Evolutionary conservation across 106 monocot species (phyloP).

Genomic region (Cymbidium sinense): DNA sequence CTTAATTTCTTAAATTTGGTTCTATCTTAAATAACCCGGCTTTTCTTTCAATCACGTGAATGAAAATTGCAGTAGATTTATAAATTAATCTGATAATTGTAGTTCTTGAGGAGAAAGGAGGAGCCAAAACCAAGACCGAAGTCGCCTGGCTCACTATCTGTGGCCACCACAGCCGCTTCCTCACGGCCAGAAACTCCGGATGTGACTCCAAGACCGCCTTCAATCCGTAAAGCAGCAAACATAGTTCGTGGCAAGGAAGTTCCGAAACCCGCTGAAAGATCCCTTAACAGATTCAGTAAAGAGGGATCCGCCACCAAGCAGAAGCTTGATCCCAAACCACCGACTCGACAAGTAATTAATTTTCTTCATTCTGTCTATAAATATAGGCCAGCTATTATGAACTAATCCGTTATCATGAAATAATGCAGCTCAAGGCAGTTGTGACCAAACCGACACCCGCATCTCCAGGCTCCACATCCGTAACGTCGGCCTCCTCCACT

Average conservation of each 20-base stretch:
- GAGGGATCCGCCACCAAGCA: not conserved
- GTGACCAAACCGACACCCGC: not conserved
- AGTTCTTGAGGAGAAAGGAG: not conserved
- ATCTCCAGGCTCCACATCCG: slow-evolving; percentile 22
- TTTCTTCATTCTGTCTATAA: not conserved
- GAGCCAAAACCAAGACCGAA: not conserved
- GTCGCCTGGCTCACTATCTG: not conserved
- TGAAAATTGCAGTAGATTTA: not conserved
- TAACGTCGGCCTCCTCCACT: slow-evolving; percentile 13
- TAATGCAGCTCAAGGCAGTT: not conserved
- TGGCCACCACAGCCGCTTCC: not conserved
- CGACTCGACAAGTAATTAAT: not conserved
- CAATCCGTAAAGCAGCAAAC: not conserved
- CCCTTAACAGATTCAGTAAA: not conserved
- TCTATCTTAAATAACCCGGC: too few species aligned
- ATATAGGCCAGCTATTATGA: not conserved
- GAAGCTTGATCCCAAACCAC: not conserved
- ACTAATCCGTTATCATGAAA: not conserved
- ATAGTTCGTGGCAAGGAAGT: not conserved
- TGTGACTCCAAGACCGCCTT: not conserved
- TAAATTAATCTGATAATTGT: slow-evolving; percentile 1
- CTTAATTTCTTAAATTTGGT: too few species aligned
- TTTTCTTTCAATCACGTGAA: too few species aligned
- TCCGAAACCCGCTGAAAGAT: not conserved
- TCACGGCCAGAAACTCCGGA: slow-evolving; percentile 3